Percentiles rank a stretch among this genome's conserved stretches.
Conservation (phyloP, 495 filamentous ascomycete genomes). For the Sporormia fimetaria region DNA sequence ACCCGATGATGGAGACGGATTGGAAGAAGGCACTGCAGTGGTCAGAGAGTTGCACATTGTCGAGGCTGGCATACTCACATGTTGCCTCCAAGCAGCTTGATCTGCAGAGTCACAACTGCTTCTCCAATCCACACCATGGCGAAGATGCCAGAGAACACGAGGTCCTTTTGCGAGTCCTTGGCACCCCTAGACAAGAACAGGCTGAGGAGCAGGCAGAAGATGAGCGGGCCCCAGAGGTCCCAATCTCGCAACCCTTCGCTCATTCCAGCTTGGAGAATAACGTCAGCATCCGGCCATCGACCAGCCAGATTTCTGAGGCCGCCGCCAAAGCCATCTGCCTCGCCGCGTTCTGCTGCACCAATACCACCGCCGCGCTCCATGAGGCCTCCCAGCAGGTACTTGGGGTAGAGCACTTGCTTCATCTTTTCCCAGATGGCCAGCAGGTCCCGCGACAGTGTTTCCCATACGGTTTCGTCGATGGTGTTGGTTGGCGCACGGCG, state of each 20-base stretch:
- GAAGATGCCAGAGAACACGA: constrained; percentile 94
- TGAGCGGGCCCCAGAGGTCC: constrained; percentile 91
- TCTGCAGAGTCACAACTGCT: constrained; percentile 95
- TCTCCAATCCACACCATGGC: constrained; percentile 93
- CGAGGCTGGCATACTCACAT: constrained; percentile 59
- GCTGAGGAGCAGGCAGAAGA: constrained; percentile 83
- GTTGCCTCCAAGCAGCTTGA: constrained; percentile 92
- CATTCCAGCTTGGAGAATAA: constrained; percentile 67
- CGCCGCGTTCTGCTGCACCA: constrained; percentile 54
- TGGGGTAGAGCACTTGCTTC: constrained; percentile 94
- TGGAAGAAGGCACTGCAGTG: constrained; percentile 80
- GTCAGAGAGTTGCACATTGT: neutral
- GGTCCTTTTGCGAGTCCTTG: constrained; percentile 60
- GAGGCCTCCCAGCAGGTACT: constrained; percentile 74
- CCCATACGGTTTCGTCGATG: constrained; percentile 95
- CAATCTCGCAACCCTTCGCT: constrained; percentile 81
- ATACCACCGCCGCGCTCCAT: constrained; percentile 58
- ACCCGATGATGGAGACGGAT: constrained; percentile 93
- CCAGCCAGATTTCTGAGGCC: constrained; percentile 55
- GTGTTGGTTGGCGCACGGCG: constrained; percentile 85
- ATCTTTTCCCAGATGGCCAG: constrained; percentile 94
- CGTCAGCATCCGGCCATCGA: constrained; percentile 60
- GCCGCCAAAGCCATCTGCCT: constrained; percentile 49
- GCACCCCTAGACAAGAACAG: constrained; percentile 73
- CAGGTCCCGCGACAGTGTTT: constrained; percentile 81